phyloP scores from a whole-genome alignment of 768 basidiomycete genomes.

The Mycena alexandri region DNA sequence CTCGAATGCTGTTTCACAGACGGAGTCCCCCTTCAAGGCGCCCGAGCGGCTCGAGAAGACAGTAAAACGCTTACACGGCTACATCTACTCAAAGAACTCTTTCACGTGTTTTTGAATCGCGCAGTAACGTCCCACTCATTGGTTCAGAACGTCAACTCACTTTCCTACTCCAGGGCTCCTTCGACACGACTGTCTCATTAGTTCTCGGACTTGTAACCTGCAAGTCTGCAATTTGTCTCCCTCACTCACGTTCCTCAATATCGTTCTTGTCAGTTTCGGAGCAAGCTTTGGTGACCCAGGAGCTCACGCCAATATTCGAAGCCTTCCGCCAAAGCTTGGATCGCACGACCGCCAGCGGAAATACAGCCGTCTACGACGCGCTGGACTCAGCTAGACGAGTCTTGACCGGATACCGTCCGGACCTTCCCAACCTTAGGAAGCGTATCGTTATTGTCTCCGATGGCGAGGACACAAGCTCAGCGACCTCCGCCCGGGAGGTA shows the following conservation, averaged over 20 bases:
- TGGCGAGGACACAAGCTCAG: conserved; percentile 45
- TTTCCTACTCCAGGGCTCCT: conserved; percentile 40
- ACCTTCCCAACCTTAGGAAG: conserved; percentile 41
- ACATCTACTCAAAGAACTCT: conserved; percentile 44
- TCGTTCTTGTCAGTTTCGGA: conserved; percentile 39
- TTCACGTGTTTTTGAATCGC: conserved; percentile 47
- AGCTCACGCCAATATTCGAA: conserved; percentile 45
- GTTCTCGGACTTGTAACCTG: conserved; percentile 47
- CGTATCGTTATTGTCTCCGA: conserved; percentile 47
- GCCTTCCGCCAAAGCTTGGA: conserved; percentile 43
- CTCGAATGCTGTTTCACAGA: conserved; percentile 23
- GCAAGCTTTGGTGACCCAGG: conserved; percentile 36
- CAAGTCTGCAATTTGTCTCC: conserved; percentile 16
- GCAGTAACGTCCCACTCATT: conserved; percentile 18
- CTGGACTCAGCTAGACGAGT: conserved; percentile 42
- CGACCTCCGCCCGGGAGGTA: conserved; percentile 35
- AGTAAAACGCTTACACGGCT: conserved; percentile 41
- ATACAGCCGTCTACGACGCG: conserved; percentile 46
- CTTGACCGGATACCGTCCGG: conserved; percentile 39
- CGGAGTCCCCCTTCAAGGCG: background rate
- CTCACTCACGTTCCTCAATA: background rate
- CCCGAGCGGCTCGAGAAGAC: conserved; percentile 28
- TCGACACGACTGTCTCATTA: conserved; percentile 44
- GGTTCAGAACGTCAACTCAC: background rate
- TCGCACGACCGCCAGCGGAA: conserved; percentile 34